A percentile compares a stretch with the other conserved stretches of the same genome.
Conservation (phyloP, 768 basidiomycete genomes). For the Mycena rebaudengoi region DNA sequence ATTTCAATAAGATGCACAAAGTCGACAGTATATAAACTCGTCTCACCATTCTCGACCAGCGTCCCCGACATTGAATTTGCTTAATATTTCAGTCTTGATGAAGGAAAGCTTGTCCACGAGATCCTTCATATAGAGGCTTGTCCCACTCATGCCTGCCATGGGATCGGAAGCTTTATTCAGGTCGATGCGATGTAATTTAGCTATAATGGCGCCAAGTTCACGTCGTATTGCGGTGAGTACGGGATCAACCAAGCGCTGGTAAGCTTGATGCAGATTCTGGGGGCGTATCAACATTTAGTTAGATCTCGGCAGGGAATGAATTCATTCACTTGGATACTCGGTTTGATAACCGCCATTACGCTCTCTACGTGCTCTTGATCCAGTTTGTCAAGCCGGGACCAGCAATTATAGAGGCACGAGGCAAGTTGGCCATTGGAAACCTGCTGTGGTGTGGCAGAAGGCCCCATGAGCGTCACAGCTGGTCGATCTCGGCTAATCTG, state of each 20-base stretch:
- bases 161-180: constrained; percentile 79
- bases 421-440: constrained; percentile 79
- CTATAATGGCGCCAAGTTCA: constrained; percentile 82
- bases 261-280: constrained; percentile 61
- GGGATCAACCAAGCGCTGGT: constrained; percentile 68
- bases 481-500: constrained; percentile 83
- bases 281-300: not conserved
- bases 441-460: constrained; percentile 82
- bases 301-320: constrained; percentile 3
- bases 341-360: constrained; percentile 62
- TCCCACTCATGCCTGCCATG: constrained; percentile 65
- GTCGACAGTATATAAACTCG: not conserved
- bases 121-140: constrained; percentile 92
- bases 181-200: constrained; percentile 86
- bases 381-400: constrained; percentile 70
- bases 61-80: constrained; percentile 76
- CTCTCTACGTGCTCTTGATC: constrained; percentile 71
- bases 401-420: constrained; percentile 82
- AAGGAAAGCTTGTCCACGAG: constrained; percentile 88
- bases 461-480: constrained; percentile 78
- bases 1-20: not conserved
- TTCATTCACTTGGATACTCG: constrained; percentile 64
- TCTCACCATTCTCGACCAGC: constrained; percentile 76
- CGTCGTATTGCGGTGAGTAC: constrained; percentile 75
- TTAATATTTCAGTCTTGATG: constrained; percentile 80